Evolutionary conservation across 495 filamentous ascomycete genomes (phyloP).

Genomic region (Delitschia confertaspora): DNA sequence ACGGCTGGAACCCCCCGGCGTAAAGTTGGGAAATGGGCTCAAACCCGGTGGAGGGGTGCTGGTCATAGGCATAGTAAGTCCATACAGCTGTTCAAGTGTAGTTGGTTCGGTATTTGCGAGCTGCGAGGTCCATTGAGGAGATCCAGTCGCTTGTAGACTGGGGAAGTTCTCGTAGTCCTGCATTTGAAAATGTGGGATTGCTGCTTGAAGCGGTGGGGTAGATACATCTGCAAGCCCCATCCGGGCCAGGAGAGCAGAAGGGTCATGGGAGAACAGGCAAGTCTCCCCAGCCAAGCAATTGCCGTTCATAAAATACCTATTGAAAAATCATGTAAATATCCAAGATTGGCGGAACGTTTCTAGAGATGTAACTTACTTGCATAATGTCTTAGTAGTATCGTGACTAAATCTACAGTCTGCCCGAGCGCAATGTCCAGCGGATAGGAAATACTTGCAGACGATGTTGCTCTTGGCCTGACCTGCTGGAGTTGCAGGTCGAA

Average conservation of each 20-base stretch:
- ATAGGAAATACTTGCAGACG: slow-evolving; percentile 93
- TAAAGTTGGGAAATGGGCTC: slow-evolving; percentile 34
- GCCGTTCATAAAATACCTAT: slow-evolving; percentile 90
- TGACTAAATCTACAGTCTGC: slow-evolving; percentile 97
- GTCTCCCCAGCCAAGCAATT: slow-evolving; percentile 91
- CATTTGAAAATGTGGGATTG: slow-evolving; percentile 62
- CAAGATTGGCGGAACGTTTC: neutral
- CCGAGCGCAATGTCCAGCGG: slow-evolving; percentile 82
- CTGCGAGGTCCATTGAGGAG: slow-evolving; percentile 45
- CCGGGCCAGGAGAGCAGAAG: slow-evolving; percentile 45
- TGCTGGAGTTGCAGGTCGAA: slow-evolving; percentile 65
- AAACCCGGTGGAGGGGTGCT: slow-evolving; percentile 56
- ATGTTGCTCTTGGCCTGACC: slow-evolving; percentile 60
- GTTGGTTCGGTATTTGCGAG: slow-evolving; percentile 43
- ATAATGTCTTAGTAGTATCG: slow-evolving; percentile 88
- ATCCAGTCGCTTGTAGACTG: slow-evolving; percentile 51
- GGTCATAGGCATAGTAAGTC: slow-evolving; percentile 4
- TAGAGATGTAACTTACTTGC: slow-evolving; percentile 68
- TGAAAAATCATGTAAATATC: slow-evolving; percentile 24
- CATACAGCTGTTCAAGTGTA: slow-evolving; percentile 26
- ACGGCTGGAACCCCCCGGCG: slow-evolving; percentile 40
- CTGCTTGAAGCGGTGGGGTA: slow-evolving; percentile 48
- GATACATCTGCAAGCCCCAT: slow-evolving; percentile 39
- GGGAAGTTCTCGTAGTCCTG: slow-evolving; percentile 90
- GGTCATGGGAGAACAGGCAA: slow-evolving; percentile 97